Base-by-base conservation (phyloP, 2,329 filamentous ascomycete species). In the Arthrobotrys musiformis region DNA sequence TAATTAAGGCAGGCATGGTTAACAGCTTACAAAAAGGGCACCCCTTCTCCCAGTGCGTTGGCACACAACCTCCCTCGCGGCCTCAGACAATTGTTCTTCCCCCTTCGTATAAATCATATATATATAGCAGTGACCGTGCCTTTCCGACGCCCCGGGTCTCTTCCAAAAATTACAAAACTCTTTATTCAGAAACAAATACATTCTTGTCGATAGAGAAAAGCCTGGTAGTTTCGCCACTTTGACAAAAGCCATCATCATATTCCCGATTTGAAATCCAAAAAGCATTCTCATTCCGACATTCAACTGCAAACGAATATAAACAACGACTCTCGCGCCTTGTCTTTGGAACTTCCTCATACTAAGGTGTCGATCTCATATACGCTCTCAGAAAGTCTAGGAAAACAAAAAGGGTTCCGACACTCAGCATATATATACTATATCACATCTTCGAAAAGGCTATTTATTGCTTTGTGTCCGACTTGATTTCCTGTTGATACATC, bases 221-320 rank as follows among this genome's bases (percentile, higher is more conserved):
- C 60, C 60, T 66, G 48, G 60, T 64, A 58, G 52, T 61, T 66
- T 66, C 66, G 58, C 60, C 73, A 70, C 61, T 63, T 68, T 58
- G 22, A 68, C 61, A 56, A 77, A 70, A 70, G 60, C 64, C 66
- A 37, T 77, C 66, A 52, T 70, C 64, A 28, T 77, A 28, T 77
- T 66, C 56, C 66, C 73, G 73, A 77, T 77, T 77, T 77, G 64
- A 77, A 77, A 77, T 70, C 72, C 33, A 58, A 77, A 77, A 54
- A 70, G 60, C 72, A 77, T 77, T 58, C 33, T 40, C 54, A 58
- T 58, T 77, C 73, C 73, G 73, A 77, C 63, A 26, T 13, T 17
- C 70, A 24, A 26, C 73, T 70, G 73, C 73, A 77, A 70, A 77
- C 73, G 73, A 77, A 77, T 76, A 76, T 76, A 70, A 70, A 70